Evolutionary conservation across 2,329 filamentous ascomycete species (phyloP), one percentile per base, ranked within the genome.

Genomic region (Penicillium sclerotigenum): DNA sequence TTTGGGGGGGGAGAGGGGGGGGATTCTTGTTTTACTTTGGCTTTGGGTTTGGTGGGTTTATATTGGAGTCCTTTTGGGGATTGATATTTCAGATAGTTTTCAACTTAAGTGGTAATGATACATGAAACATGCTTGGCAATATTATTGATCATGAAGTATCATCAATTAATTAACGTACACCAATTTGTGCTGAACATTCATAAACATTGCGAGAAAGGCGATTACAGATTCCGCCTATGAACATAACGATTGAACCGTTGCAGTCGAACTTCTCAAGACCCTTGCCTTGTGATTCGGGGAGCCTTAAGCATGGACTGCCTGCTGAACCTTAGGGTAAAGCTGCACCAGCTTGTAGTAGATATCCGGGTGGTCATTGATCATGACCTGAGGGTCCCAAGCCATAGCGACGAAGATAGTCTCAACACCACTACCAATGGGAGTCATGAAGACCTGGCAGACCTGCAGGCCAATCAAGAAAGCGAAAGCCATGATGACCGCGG

Each of bases 381-480:
- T 77, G 9, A 93, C 88, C 52, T 78, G 73, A 9, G 83, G 82
- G 70, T 85, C 82, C 82, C 83, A 86, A 2, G 82, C 83, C 72
- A 81, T 81, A 2, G 90, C 91, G 0, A 96, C 90, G 65, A 97
- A 97, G 59, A 96, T 89, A 0, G 92, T 95, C 64, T 96, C 89
- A 60, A 96, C 85, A n/a, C 93, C 93, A 66, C 87, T 92, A 60
- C 87, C 87, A 54, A 97, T 80, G 1, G 93, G 93, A 0, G 90
- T 93, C 33, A 93, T 89, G 75, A 97, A 95, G 61, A 96, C 84
- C 72, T 95, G 89, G 71, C 87, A 89, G 58, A 97, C 88, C 73
- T 97, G 93, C 62, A 96, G 77, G 7, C 93, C 93, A 61, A 97
- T 92, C 50, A 97, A 77, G 77, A 97, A 96, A 0, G 91, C 80